These are phyloP conservation scores for Elsinoe necatrix DNA, from an alignment of 2,329 filamentous ascomycete genomes.

Conservation along the genomic window DNA sequence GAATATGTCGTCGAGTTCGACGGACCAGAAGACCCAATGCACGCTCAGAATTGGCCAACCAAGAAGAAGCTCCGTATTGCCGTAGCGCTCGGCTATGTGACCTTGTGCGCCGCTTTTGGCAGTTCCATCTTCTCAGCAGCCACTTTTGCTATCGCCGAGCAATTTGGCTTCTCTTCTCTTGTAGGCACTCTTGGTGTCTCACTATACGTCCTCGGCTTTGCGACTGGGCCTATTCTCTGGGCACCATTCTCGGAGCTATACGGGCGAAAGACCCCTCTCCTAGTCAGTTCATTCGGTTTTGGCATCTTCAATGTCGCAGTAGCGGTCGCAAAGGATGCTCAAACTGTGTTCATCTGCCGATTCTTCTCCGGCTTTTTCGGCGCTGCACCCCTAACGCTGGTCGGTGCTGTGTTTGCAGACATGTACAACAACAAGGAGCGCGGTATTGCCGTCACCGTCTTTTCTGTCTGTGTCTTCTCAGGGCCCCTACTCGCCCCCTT, in stretches of 20 bases:
- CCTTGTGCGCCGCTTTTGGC: conserved; percentile 61
- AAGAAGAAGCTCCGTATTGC: conserved; percentile 66
- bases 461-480: conserved; percentile 30
- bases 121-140: conserved; percentile 39
- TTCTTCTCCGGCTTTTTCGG: conserved; percentile 32
- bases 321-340: conserved; percentile 31
- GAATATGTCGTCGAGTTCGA: conserved; percentile 78
- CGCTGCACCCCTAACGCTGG: conserved; percentile 38
- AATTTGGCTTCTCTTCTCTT: conserved; percentile 36
- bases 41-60: conserved; percentile 79
- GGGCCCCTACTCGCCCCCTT: conserved; percentile 29
- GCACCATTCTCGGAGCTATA: conserved; percentile 42
- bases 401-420: conserved; percentile 46
- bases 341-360: conserved; percentile 32
- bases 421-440: conserved; percentile 42
- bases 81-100: conserved; percentile 63
- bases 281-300: conserved; percentile 28
- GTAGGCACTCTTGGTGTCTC: conserved; percentile 32
- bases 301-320: conserved; percentile 43
- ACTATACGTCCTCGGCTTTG: conserved; percentile 35
- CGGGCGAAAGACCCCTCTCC: conserved; percentile 29
- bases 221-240: conserved; percentile 34
- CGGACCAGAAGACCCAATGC: conserved; percentile 70
- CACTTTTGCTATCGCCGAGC: conserved; percentile 33
- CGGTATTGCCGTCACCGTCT: conserved; percentile 30